These are phyloP conservation scores for Aspergillus hortae DNA, from an alignment of 2,329 filamentous ascomycete genomes.

Conservation along the genomic window DNA sequence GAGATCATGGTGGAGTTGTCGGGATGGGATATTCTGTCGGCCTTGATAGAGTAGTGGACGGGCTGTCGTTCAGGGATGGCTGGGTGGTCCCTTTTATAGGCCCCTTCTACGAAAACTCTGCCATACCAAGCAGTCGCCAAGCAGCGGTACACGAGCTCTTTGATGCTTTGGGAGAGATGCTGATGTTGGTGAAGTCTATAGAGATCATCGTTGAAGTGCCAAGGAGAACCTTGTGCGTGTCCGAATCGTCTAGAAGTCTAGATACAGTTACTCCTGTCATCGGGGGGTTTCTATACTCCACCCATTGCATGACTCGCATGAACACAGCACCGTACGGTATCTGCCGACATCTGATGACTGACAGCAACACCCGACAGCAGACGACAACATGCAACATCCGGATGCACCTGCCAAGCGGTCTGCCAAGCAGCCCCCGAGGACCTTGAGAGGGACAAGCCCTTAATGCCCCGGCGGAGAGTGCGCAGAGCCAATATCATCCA, in stretches of 20 bases:
- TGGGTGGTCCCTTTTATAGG: no score
- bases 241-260: no score
- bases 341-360: background rate
- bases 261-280: no score
- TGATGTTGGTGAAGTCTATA: background rate
- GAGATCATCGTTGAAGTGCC: background rate
- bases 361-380: no score
- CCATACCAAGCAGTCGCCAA: no score
- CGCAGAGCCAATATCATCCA: background rate
- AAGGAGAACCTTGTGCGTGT: slow-evolving; percentile 2
- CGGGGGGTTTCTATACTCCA: background rate
- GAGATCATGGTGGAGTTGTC: background rate
- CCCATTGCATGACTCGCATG: background rate
- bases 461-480: background rate
- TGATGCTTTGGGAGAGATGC: no score
- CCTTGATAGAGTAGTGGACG: no score
- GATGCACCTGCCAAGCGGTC: background rate
- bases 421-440: slow-evolving; percentile 11
- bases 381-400: background rate
- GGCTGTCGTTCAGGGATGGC: background rate
- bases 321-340: background rate
- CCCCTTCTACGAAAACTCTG: no score
- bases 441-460: slow-evolving; percentile 15
- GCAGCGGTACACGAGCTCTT: no score
- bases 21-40: no score